Base-by-base conservation (phyloP, 2,329 filamentous ascomycete species). In the Immersiporthe knoxdaviesiana region DNA sequence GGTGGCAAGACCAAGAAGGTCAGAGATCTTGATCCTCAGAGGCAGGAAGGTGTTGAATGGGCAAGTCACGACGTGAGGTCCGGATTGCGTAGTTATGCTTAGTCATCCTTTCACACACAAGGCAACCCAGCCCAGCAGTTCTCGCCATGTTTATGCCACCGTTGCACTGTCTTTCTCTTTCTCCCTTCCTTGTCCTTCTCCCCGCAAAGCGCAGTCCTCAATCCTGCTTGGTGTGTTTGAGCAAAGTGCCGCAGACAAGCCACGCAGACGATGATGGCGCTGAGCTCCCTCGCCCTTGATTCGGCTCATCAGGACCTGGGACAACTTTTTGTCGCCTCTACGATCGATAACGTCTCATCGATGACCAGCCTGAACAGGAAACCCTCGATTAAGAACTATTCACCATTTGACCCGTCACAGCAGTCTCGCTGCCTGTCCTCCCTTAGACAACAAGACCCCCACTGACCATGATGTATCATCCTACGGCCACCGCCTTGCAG, bases 91-190 rank as follows among this genome's bases (percentile, higher is more conserved):
- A 11, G 59, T 24, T 61, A 8, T 41, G 59, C 59, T 61, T 61
- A 61, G 59, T 61, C 59, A 61, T 61, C 35, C n/a, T 18, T n/a
- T n/a, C 44, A 47, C 44, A 47, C 44, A 47, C n/a, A n/a, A n/a
- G 18, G 18, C 18, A n/a, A 47, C 21, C 8, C 18, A 8, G 21
- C 18, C 18, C 44, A 47, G 44, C 18, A 47, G n/a, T 11, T 52
- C 21, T 52, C 27, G 50, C 21, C 50, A 14, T 27, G 11, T 27
- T 52, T n/a, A 52, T 14, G 2, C 1, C 50, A 27, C n/a, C 50
- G 8, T 52, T 52, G n/a, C 50, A 27, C 50, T 27, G n/a, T 27
- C 44, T n/a, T 35, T 35, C 35, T 4, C 35, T 35, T 8, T 35
- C 35, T 35, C 35, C 8, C 35, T 8, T 8, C 35, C 41, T 18